Conservation (phyloP, 106 monocot species). For the Chionographis japonica region DNA sequence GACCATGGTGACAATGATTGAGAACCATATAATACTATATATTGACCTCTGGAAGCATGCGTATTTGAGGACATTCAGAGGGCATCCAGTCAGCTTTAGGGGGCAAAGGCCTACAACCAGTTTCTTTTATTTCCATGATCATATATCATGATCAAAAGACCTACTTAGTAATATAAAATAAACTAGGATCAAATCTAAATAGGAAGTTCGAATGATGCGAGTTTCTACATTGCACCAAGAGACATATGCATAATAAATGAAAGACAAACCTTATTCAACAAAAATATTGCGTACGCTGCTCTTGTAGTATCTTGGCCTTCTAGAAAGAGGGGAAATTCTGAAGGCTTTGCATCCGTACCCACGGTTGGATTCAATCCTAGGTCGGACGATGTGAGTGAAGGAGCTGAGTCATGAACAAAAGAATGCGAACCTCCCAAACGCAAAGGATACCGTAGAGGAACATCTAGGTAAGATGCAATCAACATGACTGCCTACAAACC, state of each 20-base stretch:
- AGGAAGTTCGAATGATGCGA: too few relatives aligned
- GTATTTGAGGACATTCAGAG: too few relatives aligned
- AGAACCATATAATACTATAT: too few relatives aligned
- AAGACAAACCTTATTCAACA: conserved; percentile 84
- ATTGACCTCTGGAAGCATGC: too few relatives aligned
- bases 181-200: too few relatives aligned
- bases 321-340: conserved; percentile 85
- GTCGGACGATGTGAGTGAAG: conserved; percentile 44
- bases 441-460: conserved; percentile 74
- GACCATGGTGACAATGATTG: too few relatives aligned
- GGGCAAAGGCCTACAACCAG: too few relatives aligned
- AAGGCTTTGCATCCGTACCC: conserved; percentile 25
- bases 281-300: conserved; percentile 90
- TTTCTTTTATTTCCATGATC: too few relatives aligned
- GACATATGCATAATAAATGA: neutral
- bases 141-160: too few relatives aligned
- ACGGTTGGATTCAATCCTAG: conserved; percentile 16
- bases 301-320: conserved; percentile 94
- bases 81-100: too few relatives aligned
- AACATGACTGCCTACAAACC: conserved; percentile 61
- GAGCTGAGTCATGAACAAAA: conserved; percentile 75
- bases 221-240: too few relatives aligned
- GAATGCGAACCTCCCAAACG: conserved; percentile 79
- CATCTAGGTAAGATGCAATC: conserved; percentile 75
- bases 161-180: too few relatives aligned